Percentiles rank a stretch among this genome's conserved stretches.
Conservation (phyloP, 2,329 filamentous ascomycete genomes). For the Periconia sp. region DNA sequence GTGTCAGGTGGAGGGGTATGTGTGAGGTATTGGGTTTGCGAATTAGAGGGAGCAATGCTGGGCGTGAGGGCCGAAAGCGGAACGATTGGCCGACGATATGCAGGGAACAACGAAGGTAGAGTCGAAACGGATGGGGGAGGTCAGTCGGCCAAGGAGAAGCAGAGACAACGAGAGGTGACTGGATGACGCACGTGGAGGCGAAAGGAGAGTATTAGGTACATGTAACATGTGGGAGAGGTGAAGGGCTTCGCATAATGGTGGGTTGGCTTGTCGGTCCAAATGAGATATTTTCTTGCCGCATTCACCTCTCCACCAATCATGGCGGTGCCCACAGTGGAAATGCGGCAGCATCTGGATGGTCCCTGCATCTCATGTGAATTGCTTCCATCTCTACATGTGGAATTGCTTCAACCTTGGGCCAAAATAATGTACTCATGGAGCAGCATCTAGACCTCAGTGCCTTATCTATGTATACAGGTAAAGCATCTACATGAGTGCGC, state of each 20-base stretch:
- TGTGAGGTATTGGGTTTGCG: background rate
- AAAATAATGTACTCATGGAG: background rate
- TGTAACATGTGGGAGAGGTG: too few relatives aligned
- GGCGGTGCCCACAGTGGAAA: background rate
- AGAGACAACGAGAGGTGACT: background rate
- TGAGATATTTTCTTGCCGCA: background rate
- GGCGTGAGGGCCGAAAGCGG: conserved; percentile 12
- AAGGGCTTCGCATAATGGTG: background rate
- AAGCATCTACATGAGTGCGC: too few relatives aligned
- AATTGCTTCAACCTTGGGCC: background rate
- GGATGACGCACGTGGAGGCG: conserved; percentile 17
- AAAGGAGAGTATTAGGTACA: background rate
- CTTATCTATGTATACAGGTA: too few relatives aligned
- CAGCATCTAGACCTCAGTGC: background rate
- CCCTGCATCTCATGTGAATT: background rate
- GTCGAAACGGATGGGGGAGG: too few relatives aligned
- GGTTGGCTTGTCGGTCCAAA: background rate
- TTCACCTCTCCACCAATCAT: background rate
- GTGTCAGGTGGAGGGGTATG: background rate
- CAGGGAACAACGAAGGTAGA: conserved; percentile 11
- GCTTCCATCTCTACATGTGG: too few relatives aligned
- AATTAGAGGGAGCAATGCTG: conserved; percentile 4
- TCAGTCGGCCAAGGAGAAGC: background rate
- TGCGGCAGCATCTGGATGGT: background rate
- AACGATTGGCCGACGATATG: conserved; percentile 5